phyloP scores from a whole-genome alignment of 192 early-diverging fungal species.

The Obelidium mucronatum region DNA sequence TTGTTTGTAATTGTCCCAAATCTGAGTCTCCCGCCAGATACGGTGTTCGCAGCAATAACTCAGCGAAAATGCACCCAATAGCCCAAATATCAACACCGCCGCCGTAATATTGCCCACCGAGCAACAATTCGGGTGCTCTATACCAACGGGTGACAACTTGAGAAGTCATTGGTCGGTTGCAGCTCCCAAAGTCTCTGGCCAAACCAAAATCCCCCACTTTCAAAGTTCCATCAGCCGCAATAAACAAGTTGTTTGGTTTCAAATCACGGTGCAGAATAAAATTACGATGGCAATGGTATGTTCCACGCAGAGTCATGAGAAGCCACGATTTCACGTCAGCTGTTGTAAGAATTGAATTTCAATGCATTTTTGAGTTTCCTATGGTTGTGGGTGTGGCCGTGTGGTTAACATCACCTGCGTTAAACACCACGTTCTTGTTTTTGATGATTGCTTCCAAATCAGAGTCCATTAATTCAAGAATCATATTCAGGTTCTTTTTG shows the following conservation, averaged over 20 bases:
- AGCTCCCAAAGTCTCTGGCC: constrained; percentile 93
- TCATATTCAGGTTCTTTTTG: constrained; percentile 90
- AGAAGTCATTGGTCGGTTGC: constrained; percentile 82
- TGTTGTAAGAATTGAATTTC: constrained; percentile 5
- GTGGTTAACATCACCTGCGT: constrained; percentile 53
- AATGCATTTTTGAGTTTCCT: too few species aligned
- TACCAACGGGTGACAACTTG: constrained; percentile 98
- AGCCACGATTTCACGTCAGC: constrained; percentile 97
- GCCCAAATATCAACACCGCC: constrained; percentile 96
- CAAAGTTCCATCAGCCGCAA: constrained; percentile 80
- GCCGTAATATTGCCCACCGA: constrained; percentile 88
- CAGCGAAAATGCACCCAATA: constrained; percentile 98
- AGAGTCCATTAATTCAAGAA: constrained; percentile 93
- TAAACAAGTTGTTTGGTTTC: constrained; percentile 69
- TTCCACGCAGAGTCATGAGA: constrained; percentile 92
- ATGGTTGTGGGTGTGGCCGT: too few species aligned
- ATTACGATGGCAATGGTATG: constrained; percentile 89
- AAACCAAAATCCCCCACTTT: constrained; percentile 99
- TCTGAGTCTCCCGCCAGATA: constrained; percentile 89
- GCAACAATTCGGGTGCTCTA: constrained; percentile 91
- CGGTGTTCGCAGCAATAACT: constrained; percentile 85
- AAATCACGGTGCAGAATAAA: constrained; percentile 88
- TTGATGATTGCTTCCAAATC: constrained; percentile 98
- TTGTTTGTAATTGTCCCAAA: constrained; percentile 88
- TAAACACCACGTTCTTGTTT: constrained; percentile 87